Evolutionary conservation across 345 rosid genomes (phyloP), one percentile per base, ranked within the genome.

Genomic region (Dovyalis caffra): DNA sequence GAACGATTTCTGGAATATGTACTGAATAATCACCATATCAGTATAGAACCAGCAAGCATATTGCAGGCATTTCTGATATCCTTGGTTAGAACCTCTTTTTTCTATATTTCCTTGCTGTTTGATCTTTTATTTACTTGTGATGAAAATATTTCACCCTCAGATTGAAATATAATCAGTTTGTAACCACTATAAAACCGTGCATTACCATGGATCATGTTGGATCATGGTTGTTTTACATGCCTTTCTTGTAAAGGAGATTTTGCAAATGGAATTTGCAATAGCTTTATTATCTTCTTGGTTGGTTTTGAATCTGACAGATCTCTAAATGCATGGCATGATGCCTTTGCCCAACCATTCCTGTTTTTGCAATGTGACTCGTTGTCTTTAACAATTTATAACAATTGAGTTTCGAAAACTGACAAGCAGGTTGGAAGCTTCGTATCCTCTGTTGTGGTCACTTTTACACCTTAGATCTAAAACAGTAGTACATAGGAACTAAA

Each of bases 61-160:
- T 84, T 89, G 78, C 97, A 93, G 83, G 99, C 97, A 23, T 95
- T 95, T 76, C 92, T 86, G 81, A 81, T 95, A 71, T 90, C 98
- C 61, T 70, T 93, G 93, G 99, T 95, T 57, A 82, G 92, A 72
- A 69, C 15, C 64, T 68, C 47, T 73, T 26, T 3, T 66, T 6
- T 34, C 14, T 57, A 5, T 20, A 32, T 49, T 18, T 32, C 23
- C 12, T 45, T 37, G 40, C 64, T 75, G 23, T 18, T 47, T 58
- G 70, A 63, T 25, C 26, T 28, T 64, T 63, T 56, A 14, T 64
- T 77, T n/a, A 53, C 63, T 5, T 14, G 26, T 53, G 33, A 65
- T 51, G 14, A 35, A 14, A 64, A 20, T n/a, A 1, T 32, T 33
- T 11, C 26, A n/a, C 20, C 14, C 37, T 3, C 15, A 1, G 21